These are phyloP conservation scores for Rhipidocladum racemiflorum DNA, from an alignment of 176 grass and related monocot genomes.

Conservation along the genomic window DNA sequence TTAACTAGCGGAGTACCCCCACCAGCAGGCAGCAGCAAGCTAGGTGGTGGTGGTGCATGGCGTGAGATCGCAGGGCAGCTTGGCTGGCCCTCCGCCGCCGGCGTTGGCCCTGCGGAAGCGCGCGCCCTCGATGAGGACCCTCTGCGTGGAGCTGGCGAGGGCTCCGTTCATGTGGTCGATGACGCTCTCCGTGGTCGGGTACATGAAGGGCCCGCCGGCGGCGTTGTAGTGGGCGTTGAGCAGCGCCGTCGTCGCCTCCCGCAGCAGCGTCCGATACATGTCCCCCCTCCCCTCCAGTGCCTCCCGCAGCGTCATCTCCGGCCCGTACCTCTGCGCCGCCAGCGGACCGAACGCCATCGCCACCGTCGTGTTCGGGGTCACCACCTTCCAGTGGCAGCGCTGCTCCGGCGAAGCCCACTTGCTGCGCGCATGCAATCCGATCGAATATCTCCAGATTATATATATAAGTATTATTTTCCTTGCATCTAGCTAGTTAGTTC, in stretches of 20 bases:
- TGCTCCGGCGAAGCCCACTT: conserved; percentile 12
- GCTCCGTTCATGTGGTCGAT: conserved; percentile 58
- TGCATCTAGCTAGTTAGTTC: too few relatives aligned
- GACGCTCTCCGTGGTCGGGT: conserved; percentile 55
- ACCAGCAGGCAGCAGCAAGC: too few relatives aligned
- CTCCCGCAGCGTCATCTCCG: conserved; percentile 57
- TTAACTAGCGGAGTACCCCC: too few relatives aligned
- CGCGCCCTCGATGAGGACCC: conserved; percentile 50
- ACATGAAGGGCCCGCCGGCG: conserved; percentile 30
- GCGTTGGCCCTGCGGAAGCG: conserved; percentile 69
- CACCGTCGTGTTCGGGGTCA: conserved; percentile 66
- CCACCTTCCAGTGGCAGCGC: conserved; percentile 68
- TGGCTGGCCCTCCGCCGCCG: conserved; percentile 24
- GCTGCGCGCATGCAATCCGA: too few relatives aligned
- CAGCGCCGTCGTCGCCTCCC: conserved; percentile 74
- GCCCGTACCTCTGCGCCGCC: conserved; percentile 55
- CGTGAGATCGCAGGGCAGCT: conserved; percentile 48
- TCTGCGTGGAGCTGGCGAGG: conserved; percentile 41
- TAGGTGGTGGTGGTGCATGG: background rate
- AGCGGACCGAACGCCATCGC: conserved; percentile 73
- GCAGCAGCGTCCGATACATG: conserved; percentile 66
- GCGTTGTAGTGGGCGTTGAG: conserved; percentile 81
- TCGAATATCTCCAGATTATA: too few relatives aligned
- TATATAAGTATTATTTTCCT: too few relatives aligned
- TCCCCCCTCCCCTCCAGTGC: conserved; percentile 60